A percentile compares a stretch with the other conserved stretches of the same genome.
Conservation (phyloP, 768 basidiomycete genomes). For the Dioszegia aurantiaca region DNA sequence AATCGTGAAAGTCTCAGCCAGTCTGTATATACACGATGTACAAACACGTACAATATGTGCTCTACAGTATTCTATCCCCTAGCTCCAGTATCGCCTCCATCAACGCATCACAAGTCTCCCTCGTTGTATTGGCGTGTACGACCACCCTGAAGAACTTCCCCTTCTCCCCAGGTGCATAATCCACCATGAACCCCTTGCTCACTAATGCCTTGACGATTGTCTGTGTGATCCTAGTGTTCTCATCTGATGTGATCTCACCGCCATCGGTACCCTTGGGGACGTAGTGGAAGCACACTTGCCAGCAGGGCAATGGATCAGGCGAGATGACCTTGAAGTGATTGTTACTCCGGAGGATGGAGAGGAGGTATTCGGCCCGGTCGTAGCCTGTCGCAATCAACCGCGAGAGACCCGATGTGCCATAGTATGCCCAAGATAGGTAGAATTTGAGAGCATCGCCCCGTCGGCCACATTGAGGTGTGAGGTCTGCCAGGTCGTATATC, state of each 20-base stretch:
- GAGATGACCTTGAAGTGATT: constrained; percentile 17
- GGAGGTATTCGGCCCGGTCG: constrained; percentile 23
- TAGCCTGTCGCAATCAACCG: constrained; percentile 18
- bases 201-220: constrained; percentile 21
- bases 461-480: constrained; percentile 37
- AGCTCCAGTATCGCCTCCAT: constrained; percentile 18
- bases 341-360: not conserved
- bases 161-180: constrained; percentile 33
- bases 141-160: constrained; percentile 36
- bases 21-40: too few relatives aligned
- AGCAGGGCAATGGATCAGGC: constrained; percentile 24
- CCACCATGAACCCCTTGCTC: constrained; percentile 28
- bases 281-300: constrained; percentile 38
- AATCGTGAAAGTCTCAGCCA: too few relatives aligned
- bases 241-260: not conserved
- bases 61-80: constrained; percentile 5
- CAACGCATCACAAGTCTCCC: constrained; percentile 17
- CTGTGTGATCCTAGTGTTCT: constrained; percentile 18
- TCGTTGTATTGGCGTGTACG: constrained; percentile 20
- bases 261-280: constrained; percentile 5
- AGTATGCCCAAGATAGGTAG: constrained; percentile 33
- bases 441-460: constrained; percentile 33
- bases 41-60: too few relatives aligned
- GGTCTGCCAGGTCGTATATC: constrained; percentile 32
- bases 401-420: constrained; percentile 24